A percentile compares a stretch with the other conserved stretches of the same genome.
phyloP scores from a whole-genome alignment of 768 basidiomycete genomes.

The Xerocomellus dryophilus region DNA sequence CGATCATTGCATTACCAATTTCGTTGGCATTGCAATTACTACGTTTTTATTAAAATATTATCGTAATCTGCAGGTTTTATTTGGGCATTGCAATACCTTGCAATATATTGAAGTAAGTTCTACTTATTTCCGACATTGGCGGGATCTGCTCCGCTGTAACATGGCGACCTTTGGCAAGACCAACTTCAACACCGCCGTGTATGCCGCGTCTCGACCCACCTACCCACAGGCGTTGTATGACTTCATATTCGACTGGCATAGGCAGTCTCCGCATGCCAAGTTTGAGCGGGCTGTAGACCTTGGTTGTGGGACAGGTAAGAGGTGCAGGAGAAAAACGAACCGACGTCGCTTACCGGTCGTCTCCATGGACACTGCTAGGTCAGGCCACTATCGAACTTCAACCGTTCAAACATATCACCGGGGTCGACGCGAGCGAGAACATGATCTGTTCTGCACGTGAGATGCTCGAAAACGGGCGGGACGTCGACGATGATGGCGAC shows the following conservation, averaged over 20 bases:
- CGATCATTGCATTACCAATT: slow-evolving; percentile 34
- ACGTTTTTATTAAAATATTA: too few relatives aligned
- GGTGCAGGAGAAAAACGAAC: background rate
- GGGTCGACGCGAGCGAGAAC: slow-evolving; percentile 67
- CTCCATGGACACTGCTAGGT: slow-evolving; percentile 38
- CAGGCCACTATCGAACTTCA: slow-evolving; percentile 63
- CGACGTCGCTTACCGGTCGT: too few relatives aligned
- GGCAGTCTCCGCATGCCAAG: slow-evolving; percentile 17
- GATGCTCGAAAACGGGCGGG: background rate
- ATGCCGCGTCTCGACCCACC: slow-evolving; percentile 66
- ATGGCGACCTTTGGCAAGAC: slow-evolving; percentile 67
- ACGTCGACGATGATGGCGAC: slow-evolving; percentile 14
- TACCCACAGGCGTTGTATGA: slow-evolving; percentile 68
- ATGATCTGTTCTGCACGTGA: slow-evolving; percentile 63
- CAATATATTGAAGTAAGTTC: too few relatives aligned
- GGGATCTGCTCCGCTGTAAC: too few relatives aligned
- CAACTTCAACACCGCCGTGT: slow-evolving; percentile 57
- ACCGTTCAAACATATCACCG: slow-evolving; percentile 58
- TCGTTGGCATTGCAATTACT: too few relatives aligned
- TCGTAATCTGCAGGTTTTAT: too few relatives aligned
- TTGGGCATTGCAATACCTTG: too few relatives aligned
- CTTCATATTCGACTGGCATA: slow-evolving; percentile 57
- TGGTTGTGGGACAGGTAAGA: slow-evolving; percentile 75
- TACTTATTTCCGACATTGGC: too few relatives aligned
- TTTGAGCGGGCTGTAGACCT: slow-evolving; percentile 68